Evolutionary conservation across 1,284 basidiomycete species (phyloP).

Genomic region (Ustilago hordei): DNA sequence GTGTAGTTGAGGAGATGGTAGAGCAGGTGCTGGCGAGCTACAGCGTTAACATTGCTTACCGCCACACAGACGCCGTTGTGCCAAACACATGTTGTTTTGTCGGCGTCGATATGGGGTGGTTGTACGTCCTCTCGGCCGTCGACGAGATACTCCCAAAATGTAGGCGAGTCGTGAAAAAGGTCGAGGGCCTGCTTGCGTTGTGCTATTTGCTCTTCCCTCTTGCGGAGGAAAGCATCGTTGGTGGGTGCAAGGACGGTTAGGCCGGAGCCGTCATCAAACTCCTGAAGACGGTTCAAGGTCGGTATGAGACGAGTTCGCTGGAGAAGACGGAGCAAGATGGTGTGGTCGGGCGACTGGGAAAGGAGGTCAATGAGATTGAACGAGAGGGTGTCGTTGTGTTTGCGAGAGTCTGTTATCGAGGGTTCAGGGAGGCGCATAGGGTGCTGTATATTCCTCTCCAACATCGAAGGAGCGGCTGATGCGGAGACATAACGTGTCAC

Average conservation of each 20-base stretch:
- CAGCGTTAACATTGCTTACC: constrained; percentile 79
- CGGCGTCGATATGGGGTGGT: neutral
- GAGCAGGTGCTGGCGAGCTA: constrained; percentile 88
- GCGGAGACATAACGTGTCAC: constrained; percentile 1
- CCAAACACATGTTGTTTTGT: constrained; percentile 25
- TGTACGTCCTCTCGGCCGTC: constrained; percentile 2
- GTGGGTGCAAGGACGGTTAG: constrained; percentile 94
- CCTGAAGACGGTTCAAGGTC: constrained; percentile 81
- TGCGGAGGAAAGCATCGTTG: constrained; percentile 72
- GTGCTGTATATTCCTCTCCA: constrained; percentile 11
- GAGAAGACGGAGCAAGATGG: constrained; percentile 81
- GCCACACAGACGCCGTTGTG: constrained; percentile 21
- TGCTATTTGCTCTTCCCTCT: constrained; percentile 34
- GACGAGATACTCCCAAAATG: constrained; percentile 40
- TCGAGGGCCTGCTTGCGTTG: constrained; percentile 7
- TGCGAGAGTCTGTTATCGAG: constrained; percentile 10
- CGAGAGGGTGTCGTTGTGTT: constrained; percentile 28
- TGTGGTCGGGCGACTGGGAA: constrained; percentile 80
- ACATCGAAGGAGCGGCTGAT: neutral
- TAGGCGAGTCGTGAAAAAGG: neutral
- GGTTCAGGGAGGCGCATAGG: constrained; percentile 21
- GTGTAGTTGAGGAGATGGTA: constrained; percentile 94
- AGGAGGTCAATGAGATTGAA: constrained; percentile 83
- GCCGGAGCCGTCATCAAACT: constrained; percentile 72
- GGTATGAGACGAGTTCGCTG: constrained; percentile 90